Conservation (phyloP, 2,329 filamentous ascomycete species). For the Penicillium hordei region DNA sequence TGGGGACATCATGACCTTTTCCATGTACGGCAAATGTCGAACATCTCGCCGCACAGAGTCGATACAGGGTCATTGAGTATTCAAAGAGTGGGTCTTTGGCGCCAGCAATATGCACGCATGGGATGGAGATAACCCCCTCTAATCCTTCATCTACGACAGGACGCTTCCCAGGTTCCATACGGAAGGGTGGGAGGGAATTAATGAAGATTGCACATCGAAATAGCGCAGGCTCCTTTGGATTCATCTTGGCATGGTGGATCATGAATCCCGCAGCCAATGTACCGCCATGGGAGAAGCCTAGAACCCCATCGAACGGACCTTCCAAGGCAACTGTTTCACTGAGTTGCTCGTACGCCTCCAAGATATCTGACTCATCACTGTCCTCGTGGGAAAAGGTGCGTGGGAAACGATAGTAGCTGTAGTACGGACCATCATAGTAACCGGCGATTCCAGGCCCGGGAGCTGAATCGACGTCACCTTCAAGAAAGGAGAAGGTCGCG, state of each 20-base stretch:
- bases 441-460: slow-evolving; percentile 32
- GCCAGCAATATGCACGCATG: slow-evolving; percentile 28
- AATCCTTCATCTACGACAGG: slow-evolving; percentile 26
- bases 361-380: slow-evolving; percentile 23
- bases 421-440: slow-evolving; percentile 34
- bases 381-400: slow-evolving; percentile 25
- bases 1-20: slow-evolving; percentile 30
- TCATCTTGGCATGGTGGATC: slow-evolving; percentile 29
- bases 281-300: slow-evolving; percentile 40
- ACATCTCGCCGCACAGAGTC: slow-evolving; percentile 22
- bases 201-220: slow-evolving; percentile 39
- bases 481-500: slow-evolving; percentile 32
- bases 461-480: slow-evolving; percentile 31
- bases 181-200: slow-evolving; percentile 33
- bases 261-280: slow-evolving; percentile 34
- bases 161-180: slow-evolving; percentile 25
- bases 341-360: slow-evolving; percentile 29
- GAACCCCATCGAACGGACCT: slow-evolving; percentile 32
- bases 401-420: slow-evolving; percentile 35
- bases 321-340: slow-evolving; percentile 26
- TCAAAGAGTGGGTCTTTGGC: slow-evolving; percentile 27
- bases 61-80: slow-evolving; percentile 27
- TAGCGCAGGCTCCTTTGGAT: slow-evolving; percentile 20
- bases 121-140: slow-evolving; percentile 28
- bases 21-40: slow-evolving; percentile 28